Base-by-base conservation (phyloP, 345 rosid species). In the Citrus hindsii region DNA sequence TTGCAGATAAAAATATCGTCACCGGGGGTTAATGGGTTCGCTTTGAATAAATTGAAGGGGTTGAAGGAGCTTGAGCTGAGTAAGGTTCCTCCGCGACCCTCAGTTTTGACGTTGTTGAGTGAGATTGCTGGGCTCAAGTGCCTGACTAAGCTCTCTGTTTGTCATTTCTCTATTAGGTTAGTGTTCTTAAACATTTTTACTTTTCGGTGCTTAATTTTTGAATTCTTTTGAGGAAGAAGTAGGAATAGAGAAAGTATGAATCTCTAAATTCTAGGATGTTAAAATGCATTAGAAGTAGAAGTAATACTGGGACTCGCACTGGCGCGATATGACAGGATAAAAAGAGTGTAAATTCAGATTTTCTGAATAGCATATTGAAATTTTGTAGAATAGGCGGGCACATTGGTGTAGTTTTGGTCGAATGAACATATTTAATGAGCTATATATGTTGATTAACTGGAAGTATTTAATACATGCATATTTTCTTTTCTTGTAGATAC, bases 21-120 rank as follows among this genome's bases (percentile, higher is more conserved):
- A 0, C 92, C 89, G 13, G 92, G 88, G 13, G 79, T 92, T 40
- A 88, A 86, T 38, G 91, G 93, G 25, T 77, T 91, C 76, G 82
- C 88, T 33, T 86, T 92, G 85, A 85, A 78, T 51, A 92, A 91
- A 81, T 84, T 96, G 77, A 84, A 88, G 75, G 90, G 89, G 33
- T 82, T 96, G 81, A 96, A 90, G 84, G 99, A 94, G 90, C 95
- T 96, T 24, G 95, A 96, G 77, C 84, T 96, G 30, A 90, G 94
- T 56, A 92, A 87, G 82, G 92, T 84, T 30, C 94, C 93, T 0
- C 89, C 87, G 8, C 87, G 94, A 48, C 88, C 97, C 46, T 91
- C 97, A 2, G 92, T 89, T 51, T 83, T 94, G 82, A 89, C 95
- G 12, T 80, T 94, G 58, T 86, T 96, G 85, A 88, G 88, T 73